Conservation (phyloP, 78 protist genomes). For the Dictyostelium purpureum region DNA sequence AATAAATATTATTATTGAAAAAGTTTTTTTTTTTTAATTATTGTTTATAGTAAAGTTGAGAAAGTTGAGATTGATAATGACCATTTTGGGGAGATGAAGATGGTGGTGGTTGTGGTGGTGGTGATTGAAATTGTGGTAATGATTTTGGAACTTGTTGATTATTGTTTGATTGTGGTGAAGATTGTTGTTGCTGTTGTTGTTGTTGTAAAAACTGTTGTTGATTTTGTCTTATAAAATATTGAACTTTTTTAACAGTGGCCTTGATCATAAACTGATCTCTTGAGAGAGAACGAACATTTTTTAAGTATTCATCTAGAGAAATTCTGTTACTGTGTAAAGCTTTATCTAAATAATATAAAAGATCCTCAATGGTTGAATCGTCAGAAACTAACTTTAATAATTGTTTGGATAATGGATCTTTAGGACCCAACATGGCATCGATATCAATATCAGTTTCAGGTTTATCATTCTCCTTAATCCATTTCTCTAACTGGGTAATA, state of each 20-base stretch:
- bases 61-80: too few species aligned
- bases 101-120: background rate
- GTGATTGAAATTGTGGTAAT: background rate
- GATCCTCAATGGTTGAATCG: slow-evolving; percentile 56
- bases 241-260: slow-evolving; percentile 58
- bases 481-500: slow-evolving; percentile 6
- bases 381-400: slow-evolving; percentile 48
- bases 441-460: slow-evolving; percentile 7
- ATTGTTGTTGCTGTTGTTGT: background rate
- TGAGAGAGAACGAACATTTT: slow-evolving; percentile 50
- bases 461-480: slow-evolving; percentile 45
- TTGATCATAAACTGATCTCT: slow-evolving; percentile 66
- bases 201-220: background rate
- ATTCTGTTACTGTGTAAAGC: slow-evolving; percentile 48
- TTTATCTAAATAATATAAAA: slow-evolving; percentile 60
- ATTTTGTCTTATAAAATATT: slow-evolving; percentile 2
- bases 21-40: too few species aligned
- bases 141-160: background rate
- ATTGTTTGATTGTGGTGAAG: background rate
- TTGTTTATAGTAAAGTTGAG: too few species aligned
- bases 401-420: slow-evolving; percentile 35
- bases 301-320: slow-evolving; percentile 58
- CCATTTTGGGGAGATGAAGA: too few species aligned
- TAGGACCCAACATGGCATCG: slow-evolving; percentile 29
- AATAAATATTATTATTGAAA: too few species aligned